Conservation (phyloP, 768 basidiomycete species). For the Suillus alpinus region DNA sequence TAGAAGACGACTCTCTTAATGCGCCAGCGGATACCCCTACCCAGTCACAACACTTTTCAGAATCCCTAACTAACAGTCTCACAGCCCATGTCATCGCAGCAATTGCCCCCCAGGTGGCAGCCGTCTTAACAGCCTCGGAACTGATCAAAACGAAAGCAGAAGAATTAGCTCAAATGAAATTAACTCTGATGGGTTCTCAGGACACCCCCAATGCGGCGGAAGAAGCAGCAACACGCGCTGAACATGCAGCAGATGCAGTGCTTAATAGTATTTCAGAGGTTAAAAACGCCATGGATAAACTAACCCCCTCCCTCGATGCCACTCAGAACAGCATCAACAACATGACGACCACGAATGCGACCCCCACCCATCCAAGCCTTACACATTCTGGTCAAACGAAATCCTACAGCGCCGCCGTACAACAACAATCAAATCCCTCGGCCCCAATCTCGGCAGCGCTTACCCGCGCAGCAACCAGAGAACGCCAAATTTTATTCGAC, state of each 20-base stretch:
- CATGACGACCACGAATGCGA: neutral
- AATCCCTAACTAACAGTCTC: neutral
- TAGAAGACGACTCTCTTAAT: neutral
- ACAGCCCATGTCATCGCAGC: neutral
- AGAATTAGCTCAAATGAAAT: neutral
- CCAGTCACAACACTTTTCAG: too few relatives aligned
- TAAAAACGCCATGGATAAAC: neutral
- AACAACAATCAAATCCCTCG: too few relatives aligned
- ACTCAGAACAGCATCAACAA: neutral
- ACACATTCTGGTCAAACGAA: neutral
- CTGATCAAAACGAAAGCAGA: neutral
- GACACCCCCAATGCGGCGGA: neutral
- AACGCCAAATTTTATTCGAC: too few relatives aligned
- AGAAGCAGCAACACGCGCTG: neutral
- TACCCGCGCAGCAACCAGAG: too few relatives aligned
- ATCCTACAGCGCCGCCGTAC: neutral
- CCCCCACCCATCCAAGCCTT: too few relatives aligned
- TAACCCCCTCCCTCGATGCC: neutral
- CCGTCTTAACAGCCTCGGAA: neutral
- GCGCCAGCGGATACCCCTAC: too few relatives aligned
- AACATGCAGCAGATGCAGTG: neutral
- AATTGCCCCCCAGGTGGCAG: neutral
- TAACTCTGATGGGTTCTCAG: too few relatives aligned
- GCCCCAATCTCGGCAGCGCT: too few relatives aligned
- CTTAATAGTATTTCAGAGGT: neutral